Base-by-base conservation (phyloP, 148 eudicot species). In the Nepenthes gracilis region DNA sequence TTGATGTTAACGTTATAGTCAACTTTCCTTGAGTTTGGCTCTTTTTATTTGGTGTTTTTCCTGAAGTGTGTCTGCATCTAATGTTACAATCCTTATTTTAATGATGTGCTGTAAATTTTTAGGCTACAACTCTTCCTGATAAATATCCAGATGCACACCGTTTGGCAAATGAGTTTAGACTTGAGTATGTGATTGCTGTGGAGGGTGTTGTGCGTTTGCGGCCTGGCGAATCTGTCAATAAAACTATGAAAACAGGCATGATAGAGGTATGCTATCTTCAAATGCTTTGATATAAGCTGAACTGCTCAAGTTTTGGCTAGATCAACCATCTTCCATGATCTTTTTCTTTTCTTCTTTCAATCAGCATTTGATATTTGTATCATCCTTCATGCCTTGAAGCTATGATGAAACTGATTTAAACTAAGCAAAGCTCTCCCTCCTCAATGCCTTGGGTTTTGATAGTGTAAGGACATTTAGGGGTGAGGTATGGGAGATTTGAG, bases 121-220 rank as follows among this genome's bases (percentile, higher is more conserved):
- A 92, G 97, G 75, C 85, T 74, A 80, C 97, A n/a, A 88, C 97
- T 11, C 86, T 92, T 51, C 97, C 97, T 12, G 88, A 82, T 60
- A 87, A 85, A 52, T 92, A 83, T 51, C 96, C 97, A 6, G 90
- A 88, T 57, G 97, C 94, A 38, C 96, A 88, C 83, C 68, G 77
- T 10, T 59, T 68, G 63, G 78, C 76, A 63, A 92, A 82, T 72
- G 81, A 76, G 36, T 60, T 80, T 64, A 80, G 97, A 78, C 85
- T 92, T 14, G 97, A 92, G 75, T 92, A 82, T 70, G 97, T 92
- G 75, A 47, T 92, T 69, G 68, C 85, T 45, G 83, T 88, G 15
- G 88, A 92, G 67, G 97, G 97, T 45, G 70, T 85, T 53, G 88
- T 92, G 62, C 82, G 88, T 47, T 61, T 62, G 38, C 78, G 97